Base-by-base conservation (phyloP, 176 grass and related monocot species). In the Cenchrus fungigraminus region DNA sequence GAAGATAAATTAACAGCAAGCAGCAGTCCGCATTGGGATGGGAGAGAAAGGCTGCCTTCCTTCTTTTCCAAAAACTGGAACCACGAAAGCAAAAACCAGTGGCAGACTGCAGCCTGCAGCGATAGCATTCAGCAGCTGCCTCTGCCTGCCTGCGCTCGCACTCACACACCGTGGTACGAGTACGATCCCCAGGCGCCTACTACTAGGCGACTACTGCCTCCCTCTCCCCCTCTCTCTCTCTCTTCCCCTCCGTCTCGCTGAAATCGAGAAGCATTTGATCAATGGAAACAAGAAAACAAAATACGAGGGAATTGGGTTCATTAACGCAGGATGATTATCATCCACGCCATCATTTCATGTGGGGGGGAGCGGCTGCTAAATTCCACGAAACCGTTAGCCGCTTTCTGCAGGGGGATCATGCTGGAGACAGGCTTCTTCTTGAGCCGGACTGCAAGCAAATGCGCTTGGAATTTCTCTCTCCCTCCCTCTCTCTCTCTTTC, bases 41-140 rank as follows among this genome's bases (percentile, higher is more conserved):
- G 71, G 82, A 88, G 89, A 70, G 55, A 77, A 89, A 91, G 85
- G 89, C 81, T 81, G 85, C 71, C 82, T 56, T 91, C 37, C 56
- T 91, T 71, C 77, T 88, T 88, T 91, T 88, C 81, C 85, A 88
- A 91, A 91, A 91, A 88, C 64, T 91, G 86, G 10, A 71, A 40
- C 79, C 65, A 71, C 53, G 81, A 91, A 84, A 87, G 89, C 81
- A 71, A 46, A 43, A 80, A 81, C 84, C 81, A 77, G 77, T 65
- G 85, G 77, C 88, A 90, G 88, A 37, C 88, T 75, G 89, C 43
- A 75, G 73, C 54, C 87, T 69, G 89, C 77, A 61, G 82, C 65
- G 46, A 32, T 74, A 60, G 86, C 50, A 11, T 81, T 59, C 37
- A 40, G 37, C 37, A 40, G 73, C 71, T 46, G 45, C 45, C 45